phyloP scores from a whole-genome alignment of 768 basidiomycete species.

The Glaciozyma martinii region DNA sequence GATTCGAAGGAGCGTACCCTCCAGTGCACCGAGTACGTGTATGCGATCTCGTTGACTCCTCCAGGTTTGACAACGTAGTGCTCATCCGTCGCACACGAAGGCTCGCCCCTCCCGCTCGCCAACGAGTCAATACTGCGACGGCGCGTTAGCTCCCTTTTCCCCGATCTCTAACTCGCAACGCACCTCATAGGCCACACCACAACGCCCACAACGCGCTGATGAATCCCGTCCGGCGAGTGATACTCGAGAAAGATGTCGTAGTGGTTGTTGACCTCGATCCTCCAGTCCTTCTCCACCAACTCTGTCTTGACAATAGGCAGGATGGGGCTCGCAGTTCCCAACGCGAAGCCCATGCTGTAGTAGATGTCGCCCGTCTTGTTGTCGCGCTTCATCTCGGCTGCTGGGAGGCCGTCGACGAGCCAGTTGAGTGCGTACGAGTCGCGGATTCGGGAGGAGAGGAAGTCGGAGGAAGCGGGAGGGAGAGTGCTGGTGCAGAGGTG shows the following conservation, averaged over 20 bases:
- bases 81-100: slow-evolving; percentile 35
- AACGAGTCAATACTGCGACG: slow-evolving; percentile 33
- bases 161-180: not conserved
- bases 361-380: slow-evolving; percentile 69
- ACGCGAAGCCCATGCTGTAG: slow-evolving; percentile 70
- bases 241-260: slow-evolving; percentile 58
- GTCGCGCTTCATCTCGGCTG: slow-evolving; percentile 84
- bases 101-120: slow-evolving; percentile 15
- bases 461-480: slow-evolving; percentile 63
- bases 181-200: slow-evolving; percentile 58
- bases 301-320: slow-evolving; percentile 40
- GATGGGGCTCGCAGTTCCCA: slow-evolving; percentile 46
- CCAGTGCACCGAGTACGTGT: slow-evolving; percentile 83
- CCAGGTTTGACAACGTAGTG: slow-evolving; percentile 55
- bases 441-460: slow-evolving; percentile 81
- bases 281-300: slow-evolving; percentile 43
- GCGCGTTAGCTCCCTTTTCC: not conserved
- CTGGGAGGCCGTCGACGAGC: slow-evolving; percentile 88
- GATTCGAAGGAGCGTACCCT: slow-evolving; percentile 51
- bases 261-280: slow-evolving; percentile 71
- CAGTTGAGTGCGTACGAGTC: slow-evolving; percentile 92
- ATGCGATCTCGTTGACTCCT: slow-evolving; percentile 56
- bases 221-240: slow-evolving; percentile 62
- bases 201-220: slow-evolving; percentile 73
- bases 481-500: slow-evolving; percentile 60